Conservation (phyloP, 179 eudicot species). For the Nepenthes alata region DNA sequence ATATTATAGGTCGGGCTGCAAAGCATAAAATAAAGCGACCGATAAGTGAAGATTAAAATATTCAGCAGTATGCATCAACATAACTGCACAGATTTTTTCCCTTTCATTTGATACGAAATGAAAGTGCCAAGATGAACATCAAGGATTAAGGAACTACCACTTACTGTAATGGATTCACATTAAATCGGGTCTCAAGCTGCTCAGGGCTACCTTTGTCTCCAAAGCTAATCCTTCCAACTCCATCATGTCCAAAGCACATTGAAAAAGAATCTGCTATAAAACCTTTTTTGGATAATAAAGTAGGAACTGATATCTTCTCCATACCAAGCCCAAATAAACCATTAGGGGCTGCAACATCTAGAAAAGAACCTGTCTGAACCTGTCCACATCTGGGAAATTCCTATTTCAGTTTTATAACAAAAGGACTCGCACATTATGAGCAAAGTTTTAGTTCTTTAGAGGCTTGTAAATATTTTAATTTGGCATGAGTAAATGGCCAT, state of each 20-base stretch:
- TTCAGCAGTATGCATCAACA: conserved; percentile 2
- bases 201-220: conserved; percentile 79
- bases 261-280: conserved; percentile 81
- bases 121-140: conserved; percentile 5
- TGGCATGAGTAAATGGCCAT: background rate
- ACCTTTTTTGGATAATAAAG: conserved; percentile 61
- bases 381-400: conserved; percentile 64
- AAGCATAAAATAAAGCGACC: conserved; percentile 7
- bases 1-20: conserved; percentile 66
- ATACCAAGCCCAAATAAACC: conserved; percentile 97
- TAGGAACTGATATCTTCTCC: conserved; percentile 76
- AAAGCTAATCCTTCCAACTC: conserved; percentile 73
- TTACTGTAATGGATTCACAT: conserved; percentile 54
- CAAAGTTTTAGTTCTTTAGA: too few relatives aligned
- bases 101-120: too few relatives aligned
- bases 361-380: conserved; percentile 77
- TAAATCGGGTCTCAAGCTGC: conserved; percentile 74
- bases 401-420: conserved; percentile 4
- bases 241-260: conserved; percentile 90
- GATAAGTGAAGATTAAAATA: background rate
- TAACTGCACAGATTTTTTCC: background rate
- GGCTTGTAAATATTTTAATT: too few relatives aligned
- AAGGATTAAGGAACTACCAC: conserved; percentile 28
- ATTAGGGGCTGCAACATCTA: conserved; percentile 85
- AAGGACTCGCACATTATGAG: background rate